Base-by-base conservation (phyloP, 768 basidiomycete species). In the Macrolepiota fuliginosa region DNA sequence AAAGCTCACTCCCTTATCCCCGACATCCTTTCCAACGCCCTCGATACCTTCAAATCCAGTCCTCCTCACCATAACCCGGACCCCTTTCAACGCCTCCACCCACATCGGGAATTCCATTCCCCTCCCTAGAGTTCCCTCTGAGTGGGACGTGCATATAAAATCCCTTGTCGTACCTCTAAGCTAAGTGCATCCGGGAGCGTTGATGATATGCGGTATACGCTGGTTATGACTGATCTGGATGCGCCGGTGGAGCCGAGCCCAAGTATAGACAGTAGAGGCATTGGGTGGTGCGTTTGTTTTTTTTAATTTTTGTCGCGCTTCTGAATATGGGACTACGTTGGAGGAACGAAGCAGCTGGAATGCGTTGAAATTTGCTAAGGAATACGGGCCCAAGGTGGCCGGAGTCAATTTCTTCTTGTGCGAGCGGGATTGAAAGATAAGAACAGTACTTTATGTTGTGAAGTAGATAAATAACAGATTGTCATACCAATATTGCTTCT, bases 161-260 rank as follows among this genome's bases (percentile, higher is more conserved):
- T 80, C 83, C 2, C 73, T 79, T 4, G 51, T n/a, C n/a, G n/a
- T n/a, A n/a, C n/a, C n/a, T n/a, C n/a, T n/a, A n/a, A n/a, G 58
- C 9, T n/a, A n/a, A n/a, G n/a, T n/a, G 62, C 50, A 2, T 37
- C 52, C n/a, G 60, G 46, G 19, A 15, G 36, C 6, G 65, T 63
- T 52, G 65, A 67, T 1, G 75, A 77, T 36, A 63, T 73, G 7
- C 75, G 75, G 3, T 85, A 83, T 63, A 84, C 85, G 9, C 71
- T 85, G 37, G 81, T 83, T 36, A 79, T 85, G 81, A 79, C 79
- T 2, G 85, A 86, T 66, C 85, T 83, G 1, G 85, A 86, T 61
- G 85, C 85, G 2, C 85, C 84, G 83, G 81, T 0, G 71, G 79
- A 50, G 68, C 63, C 6, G 76, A 83, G 39, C 83, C 81, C 0